Evolutionary conservation across 306 rosid genomes (phyloP).

Genomic region (Lagenaria siceraria): DNA sequence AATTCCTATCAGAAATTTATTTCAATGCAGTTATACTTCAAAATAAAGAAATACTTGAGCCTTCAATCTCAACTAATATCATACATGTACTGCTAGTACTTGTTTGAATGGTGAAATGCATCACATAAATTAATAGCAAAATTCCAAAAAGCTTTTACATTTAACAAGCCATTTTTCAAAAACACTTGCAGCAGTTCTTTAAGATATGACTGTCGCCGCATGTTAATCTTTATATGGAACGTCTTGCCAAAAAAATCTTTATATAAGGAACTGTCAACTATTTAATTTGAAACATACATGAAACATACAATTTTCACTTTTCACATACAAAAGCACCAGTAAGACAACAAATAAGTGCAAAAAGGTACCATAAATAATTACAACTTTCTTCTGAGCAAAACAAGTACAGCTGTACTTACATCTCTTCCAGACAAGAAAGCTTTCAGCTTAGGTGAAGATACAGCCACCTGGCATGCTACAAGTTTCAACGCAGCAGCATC

Average conservation of each 20-base stretch:
- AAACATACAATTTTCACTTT: not conserved
- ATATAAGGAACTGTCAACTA: not conserved
- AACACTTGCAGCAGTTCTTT: not conserved
- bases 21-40: not conserved
- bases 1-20: not conserved
- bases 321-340: not conserved
- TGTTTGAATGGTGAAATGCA: not conserved
- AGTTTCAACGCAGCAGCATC: constrained; percentile 86
- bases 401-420: constrained; percentile 16
- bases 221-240: not conserved
- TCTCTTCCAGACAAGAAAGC: constrained; percentile 31
- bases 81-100: not conserved
- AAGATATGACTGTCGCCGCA: not conserved
- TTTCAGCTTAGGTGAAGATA: constrained; percentile 47
- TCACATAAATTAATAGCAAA: not conserved
- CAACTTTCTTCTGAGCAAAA: not conserved
- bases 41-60: not conserved
- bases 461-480: constrained; percentile 73
- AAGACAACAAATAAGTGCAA: not conserved
- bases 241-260: not conserved
- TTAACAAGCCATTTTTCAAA: not conserved
- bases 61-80: not conserved
- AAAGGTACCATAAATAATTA: not conserved
- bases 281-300: not conserved
- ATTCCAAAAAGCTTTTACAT: not conserved